A percentile compares a stretch with the other conserved stretches of the same genome.
Conservation (phyloP, 2,329 filamentous ascomycete species). For the Diplodia seriata region DNA sequence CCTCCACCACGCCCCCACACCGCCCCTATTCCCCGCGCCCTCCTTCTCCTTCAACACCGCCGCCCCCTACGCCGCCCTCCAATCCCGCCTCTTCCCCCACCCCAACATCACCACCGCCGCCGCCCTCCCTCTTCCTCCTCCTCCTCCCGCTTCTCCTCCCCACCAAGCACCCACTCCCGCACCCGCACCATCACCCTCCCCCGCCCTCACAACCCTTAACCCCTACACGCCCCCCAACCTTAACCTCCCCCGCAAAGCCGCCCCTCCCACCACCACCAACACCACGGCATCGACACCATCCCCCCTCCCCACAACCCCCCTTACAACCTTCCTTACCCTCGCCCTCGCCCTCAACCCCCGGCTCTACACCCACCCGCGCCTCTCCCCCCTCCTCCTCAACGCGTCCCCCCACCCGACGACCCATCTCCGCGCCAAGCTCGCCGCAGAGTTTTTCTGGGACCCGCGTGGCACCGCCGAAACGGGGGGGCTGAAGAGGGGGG, state of each 20-base stretch:
- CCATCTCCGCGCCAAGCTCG: neutral
- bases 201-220: neutral
- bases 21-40: neutral
- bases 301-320: neutral
- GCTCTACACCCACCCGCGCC: neutral
- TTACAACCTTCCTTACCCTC: neutral
- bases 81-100: neutral
- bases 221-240: too few relatives aligned
- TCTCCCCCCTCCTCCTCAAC: neutral
- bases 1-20: neutral
- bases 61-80: conserved; percentile 1
- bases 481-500: neutral
- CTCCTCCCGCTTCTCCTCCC: neutral
- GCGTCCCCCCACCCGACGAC: neutral
- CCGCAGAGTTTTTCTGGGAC: conserved; percentile 1
- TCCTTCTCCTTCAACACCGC: neutral
- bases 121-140: neutral
- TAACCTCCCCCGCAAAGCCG: neutral
- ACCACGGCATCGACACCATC: neutral
- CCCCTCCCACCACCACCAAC: neutral
- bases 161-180: neutral
- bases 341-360: conserved; percentile 22
- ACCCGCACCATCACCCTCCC: neutral
- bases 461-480: neutral
- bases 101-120: neutral